A percentile compares a stretch with the other conserved stretches of the same genome.
Conservation (phyloP, 805 yeast species). For the Cyberlindnera sargentensis region DNA sequence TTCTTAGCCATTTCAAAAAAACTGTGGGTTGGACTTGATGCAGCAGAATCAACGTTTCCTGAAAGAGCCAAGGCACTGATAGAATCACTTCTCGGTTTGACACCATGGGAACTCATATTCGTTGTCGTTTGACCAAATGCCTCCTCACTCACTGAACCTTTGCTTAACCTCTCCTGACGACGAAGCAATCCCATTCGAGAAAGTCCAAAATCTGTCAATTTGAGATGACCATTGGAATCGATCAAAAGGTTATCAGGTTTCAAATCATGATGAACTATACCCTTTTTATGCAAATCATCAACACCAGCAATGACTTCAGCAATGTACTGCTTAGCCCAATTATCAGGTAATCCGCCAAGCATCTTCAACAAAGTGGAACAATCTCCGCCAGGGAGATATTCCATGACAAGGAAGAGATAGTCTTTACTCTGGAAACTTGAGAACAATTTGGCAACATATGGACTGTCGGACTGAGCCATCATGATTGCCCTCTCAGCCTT, state of each 20-base stretch:
- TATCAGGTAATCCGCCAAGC: conserved; percentile 76
- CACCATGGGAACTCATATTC: conserved; percentile 3
- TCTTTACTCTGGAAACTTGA: conserved; percentile 86
- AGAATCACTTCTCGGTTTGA: conserved; percentile 16
- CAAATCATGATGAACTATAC: conserved; percentile 90
- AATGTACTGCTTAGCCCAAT: conserved; percentile 79
- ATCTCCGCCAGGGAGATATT: conserved; percentile 93
- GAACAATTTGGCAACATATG: conserved; percentile 84
- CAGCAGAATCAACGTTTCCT: conserved; percentile 12
- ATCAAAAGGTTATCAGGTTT: conserved; percentile 92
- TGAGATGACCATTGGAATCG: conserved; percentile 81
- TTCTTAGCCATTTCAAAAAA: conserved; percentile 24
- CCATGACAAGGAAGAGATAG: conserved; percentile 90
- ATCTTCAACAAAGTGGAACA: conserved; percentile 78
- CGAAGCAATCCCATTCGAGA: conserved; percentile 84
- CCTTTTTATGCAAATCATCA: conserved; percentile 78
- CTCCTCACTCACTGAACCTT: conserved; percentile 16
- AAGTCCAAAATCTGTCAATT: conserved; percentile 91
- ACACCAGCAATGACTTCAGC: conserved; percentile 91
- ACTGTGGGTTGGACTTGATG: conserved; percentile 24
- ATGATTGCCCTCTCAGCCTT: conserved; percentile 94
- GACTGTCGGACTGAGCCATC: conserved; percentile 93
- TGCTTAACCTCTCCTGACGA: conserved; percentile 48
- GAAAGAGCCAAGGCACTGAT: conserved; percentile 17
- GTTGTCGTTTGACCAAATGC: conserved; percentile 15